Conservation (phyloP, 805 yeast species). For the Blastobotrys terrestris region DNA sequence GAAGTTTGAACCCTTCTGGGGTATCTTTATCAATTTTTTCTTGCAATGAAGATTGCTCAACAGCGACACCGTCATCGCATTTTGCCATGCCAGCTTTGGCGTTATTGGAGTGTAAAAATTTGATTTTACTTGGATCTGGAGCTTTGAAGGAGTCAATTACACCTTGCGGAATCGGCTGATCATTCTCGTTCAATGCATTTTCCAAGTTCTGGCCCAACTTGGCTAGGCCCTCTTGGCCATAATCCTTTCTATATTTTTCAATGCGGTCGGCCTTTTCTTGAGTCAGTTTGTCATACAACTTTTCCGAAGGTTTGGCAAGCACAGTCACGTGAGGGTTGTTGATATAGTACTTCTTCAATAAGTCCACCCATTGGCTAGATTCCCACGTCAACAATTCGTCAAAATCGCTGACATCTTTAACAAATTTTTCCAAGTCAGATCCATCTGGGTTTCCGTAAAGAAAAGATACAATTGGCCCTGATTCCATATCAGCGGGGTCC, state of each 20-base stretch:
- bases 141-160: constrained; percentile 55
- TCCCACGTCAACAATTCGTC: constrained; percentile 57
- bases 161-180: constrained; percentile 67
- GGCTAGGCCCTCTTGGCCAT: constrained; percentile 57
- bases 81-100: constrained; percentile 50
- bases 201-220: constrained; percentile 47
- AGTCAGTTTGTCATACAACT: constrained; percentile 49
- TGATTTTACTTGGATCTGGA: constrained; percentile 70
- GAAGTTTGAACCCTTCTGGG: constrained; percentile 61
- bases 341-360: constrained; percentile 49
- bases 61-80: not conserved
- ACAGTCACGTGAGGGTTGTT: constrained; percentile 60
- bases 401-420: constrained; percentile 53
- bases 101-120: constrained; percentile 63
- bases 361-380: constrained; percentile 56
- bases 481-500: constrained; percentile 53
- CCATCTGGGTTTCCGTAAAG: constrained; percentile 68
- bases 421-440: constrained; percentile 48
- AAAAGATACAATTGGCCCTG: constrained; percentile 69
- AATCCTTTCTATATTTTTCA: constrained; percentile 42
- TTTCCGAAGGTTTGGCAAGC: constrained; percentile 64
- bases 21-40: constrained; percentile 14
- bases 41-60: not conserved
- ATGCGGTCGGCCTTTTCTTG: constrained; percentile 43
- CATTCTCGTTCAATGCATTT: constrained; percentile 60